Evolutionary conservation across 352 stramenopile genomes (phyloP).

Genomic region (Blastocystis sp.): DNA sequence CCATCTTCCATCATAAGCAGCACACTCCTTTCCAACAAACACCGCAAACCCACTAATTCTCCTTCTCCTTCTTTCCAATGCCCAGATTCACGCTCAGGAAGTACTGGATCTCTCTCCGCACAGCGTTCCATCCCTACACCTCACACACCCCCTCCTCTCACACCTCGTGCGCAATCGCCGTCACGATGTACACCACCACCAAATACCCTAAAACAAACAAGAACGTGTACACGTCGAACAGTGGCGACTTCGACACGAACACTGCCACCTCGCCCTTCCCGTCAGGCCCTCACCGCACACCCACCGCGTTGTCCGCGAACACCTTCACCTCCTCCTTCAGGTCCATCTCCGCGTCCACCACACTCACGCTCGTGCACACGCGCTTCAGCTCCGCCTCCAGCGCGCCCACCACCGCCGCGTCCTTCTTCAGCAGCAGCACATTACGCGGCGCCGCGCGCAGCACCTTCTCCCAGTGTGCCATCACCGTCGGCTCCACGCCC

Average conservation of each 20-base stretch:
- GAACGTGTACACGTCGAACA: constrained; percentile 64
- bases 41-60: constrained; percentile 31
- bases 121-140: background rate
- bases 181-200: constrained; percentile 18
- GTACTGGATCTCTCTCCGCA: background rate
- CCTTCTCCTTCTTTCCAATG: constrained; percentile 13
- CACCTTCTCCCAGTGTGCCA: constrained; percentile 10
- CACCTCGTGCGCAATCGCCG: background rate
- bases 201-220: constrained; percentile 6
- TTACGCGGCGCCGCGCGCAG: background rate
- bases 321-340: constrained; percentile 64
- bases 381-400: constrained; percentile 29
- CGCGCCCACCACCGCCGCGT: background rate
- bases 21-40: background rate
- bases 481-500: background rate
- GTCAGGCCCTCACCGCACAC: background rate
- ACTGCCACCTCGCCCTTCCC: constrained; percentile 6
- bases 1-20: too few species aligned
- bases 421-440: background rate
- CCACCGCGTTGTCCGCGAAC: constrained; percentile 36
- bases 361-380: background rate
- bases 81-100: background rate
- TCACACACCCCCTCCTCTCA: too few species aligned
- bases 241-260: constrained; percentile 37
- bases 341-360: constrained; percentile 25